Evolutionary conservation across 176 grass and related monocot species (phyloP).

Genomic region (Carex parvula): DNA sequence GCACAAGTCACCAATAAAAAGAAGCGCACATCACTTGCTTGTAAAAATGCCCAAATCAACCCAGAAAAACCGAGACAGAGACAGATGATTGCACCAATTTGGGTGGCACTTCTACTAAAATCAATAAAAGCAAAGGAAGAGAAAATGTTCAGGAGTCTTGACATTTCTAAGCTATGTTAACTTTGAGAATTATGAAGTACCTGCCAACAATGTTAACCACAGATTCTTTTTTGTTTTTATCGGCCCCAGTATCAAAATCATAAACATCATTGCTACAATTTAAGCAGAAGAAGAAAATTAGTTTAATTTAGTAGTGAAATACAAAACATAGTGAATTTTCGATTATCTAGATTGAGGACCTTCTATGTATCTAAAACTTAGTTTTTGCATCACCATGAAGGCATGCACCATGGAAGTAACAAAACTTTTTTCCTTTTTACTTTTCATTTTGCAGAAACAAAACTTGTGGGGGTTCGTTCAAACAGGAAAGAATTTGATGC

Average conservation of each 20-base stretch:
- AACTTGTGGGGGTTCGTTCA: not conserved
- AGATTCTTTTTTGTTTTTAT: conserved; percentile 86
- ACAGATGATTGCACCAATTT: conserved; percentile 54
- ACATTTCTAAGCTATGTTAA: not conserved
- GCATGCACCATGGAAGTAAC: not conserved
- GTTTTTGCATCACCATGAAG: not conserved
- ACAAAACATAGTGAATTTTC: not conserved
- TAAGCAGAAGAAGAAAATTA: conserved; percentile 13
- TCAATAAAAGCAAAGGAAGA: conserved; percentile 5
- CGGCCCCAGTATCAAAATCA: conserved; percentile 74
- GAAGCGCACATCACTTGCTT: conserved; percentile 61
- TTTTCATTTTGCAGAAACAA: not conserved
- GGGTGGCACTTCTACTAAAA: conserved; percentile 45
- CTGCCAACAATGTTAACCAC: conserved; percentile 86
- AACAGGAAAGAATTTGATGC: conserved; percentile 7
- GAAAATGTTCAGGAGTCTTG: not conserved
- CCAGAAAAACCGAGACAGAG: conserved; percentile 59
- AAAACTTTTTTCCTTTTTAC: not conserved
- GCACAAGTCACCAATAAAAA: conserved; percentile 64
- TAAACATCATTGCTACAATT: conserved; percentile 81
- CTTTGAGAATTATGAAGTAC: conserved; percentile 31
- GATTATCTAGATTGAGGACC: not conserved
- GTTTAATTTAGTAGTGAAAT: not conserved
- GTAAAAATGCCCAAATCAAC: conserved; percentile 58
- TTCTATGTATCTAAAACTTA: not conserved